Evolutionary conservation across 164 flowering plant species (phyloP), one percentile per base, ranked within the genome.

Genomic region (Vitis labrusca): DNA sequence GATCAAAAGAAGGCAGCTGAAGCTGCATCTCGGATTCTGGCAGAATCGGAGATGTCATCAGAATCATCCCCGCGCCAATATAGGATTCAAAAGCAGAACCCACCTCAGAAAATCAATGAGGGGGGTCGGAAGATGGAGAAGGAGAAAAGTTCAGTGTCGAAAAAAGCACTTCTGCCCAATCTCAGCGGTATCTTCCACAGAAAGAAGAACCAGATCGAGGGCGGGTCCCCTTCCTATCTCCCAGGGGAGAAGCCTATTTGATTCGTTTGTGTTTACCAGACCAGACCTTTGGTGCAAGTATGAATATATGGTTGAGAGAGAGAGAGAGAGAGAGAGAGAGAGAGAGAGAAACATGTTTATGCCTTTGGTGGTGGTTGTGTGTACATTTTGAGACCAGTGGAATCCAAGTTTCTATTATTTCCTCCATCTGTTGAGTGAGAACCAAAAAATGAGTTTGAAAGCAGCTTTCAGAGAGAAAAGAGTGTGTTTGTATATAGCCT

Each of bases 1-100:
- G 98, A 95, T 75, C 90, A 87, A 49, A 92, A 89, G 86, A 88
- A 79, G 69, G 95, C 93, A 48, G 87, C 88, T 50, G 97, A 90
- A 80, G 73, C 91, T 54, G 97, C 93, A 30, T 66, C 94, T 5
- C 80, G 80, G 15, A 81, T 89, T 66, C 69, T 85, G 30, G 85
- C 88, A 5, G 93, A 88, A 60, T 68, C 88, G 0, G 74, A 83
- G 67, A 72, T 71, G 81, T 73, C 87, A 30, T 9, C 64, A 0
- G 78, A 73, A 23, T 65, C 86, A 50, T 85, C 89, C 17, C 89
- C 93, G 1, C 65, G 15, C 59, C 79, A 82, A 37, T 76, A 77
- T 50, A 73, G 68, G 53, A 65, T 74, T 55, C 83, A 77, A 44
- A 86, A 78, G 67, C 79, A 77, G 74, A 68, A 73, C 30, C 64